A percentile compares a stretch with the other conserved stretches of the same genome.
Evolutionary conservation across 768 basidiomycete species (phyloP).

Genomic region (Clitopilus passeckerianus): DNA sequence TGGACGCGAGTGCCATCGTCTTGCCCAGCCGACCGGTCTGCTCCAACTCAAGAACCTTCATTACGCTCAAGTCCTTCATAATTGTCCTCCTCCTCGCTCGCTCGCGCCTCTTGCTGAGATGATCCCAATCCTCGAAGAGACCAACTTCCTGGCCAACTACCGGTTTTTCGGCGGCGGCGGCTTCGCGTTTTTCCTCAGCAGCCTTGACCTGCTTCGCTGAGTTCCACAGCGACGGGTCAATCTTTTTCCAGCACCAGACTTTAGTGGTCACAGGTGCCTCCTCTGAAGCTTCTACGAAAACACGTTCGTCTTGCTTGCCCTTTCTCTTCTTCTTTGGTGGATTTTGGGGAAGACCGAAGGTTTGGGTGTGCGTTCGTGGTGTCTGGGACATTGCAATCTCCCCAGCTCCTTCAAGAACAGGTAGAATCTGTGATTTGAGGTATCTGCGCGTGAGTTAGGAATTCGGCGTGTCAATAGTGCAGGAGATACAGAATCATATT

Average conservation of each 20-base stretch:
- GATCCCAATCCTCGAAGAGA: conserved; percentile 45
- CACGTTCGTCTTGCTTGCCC: conserved; percentile 14
- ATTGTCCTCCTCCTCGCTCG: conserved; percentile 42
- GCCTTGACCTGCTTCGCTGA: not conserved
- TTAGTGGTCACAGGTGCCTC: conserved; percentile 16
- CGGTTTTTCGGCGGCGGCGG: not conserved
- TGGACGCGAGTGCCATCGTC: not conserved
- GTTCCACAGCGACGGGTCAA: conserved; percentile 5
- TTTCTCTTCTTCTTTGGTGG: conserved; percentile 7
- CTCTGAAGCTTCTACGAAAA: conserved; percentile 6
- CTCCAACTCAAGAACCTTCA: conserved; percentile 13
- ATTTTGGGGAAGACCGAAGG: conserved; percentile 8
- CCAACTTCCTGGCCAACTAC: conserved; percentile 37
- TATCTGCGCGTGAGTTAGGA: conserved; percentile 31
- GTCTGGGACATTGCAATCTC: conserved; percentile 38
- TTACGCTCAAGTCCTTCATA: conserved; percentile 30
- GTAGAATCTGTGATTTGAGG: conserved; percentile 49
- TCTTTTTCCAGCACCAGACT: conserved; percentile 37
- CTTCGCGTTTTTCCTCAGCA: not conserved
- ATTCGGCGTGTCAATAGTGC: not conserved
- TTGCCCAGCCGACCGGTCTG: not conserved
- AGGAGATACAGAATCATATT: not conserved
- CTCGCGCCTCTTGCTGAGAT: conserved; percentile 52
- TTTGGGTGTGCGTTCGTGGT: conserved; percentile 19
- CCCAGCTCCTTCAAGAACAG: conserved; percentile 33